Evolutionary conservation across 2,329 filamentous ascomycete genomes (phyloP).

Genomic region (Kalaharituber pfeilii): DNA sequence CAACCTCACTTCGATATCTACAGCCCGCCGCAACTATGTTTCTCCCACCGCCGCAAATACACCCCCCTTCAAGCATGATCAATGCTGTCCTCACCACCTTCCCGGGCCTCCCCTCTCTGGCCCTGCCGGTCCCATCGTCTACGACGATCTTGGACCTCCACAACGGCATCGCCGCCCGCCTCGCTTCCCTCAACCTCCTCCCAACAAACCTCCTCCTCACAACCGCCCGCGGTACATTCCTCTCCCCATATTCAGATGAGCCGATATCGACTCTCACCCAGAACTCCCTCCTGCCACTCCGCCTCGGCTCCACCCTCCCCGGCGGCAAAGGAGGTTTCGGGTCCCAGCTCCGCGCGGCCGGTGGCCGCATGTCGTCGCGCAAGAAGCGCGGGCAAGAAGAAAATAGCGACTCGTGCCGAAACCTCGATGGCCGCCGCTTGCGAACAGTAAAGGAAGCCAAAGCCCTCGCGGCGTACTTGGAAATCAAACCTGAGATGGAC

Average conservation of each 20-base stretch:
- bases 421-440: constrained; percentile 75
- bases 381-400: constrained; percentile 73
- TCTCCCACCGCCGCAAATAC: too few relatives aligned
- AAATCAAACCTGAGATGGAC: constrained; percentile 95
- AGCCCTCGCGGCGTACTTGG: constrained; percentile 80
- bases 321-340: constrained; percentile 97
- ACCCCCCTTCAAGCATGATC: constrained; percentile 38
- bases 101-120: constrained; percentile 61
- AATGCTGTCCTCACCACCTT: constrained; percentile 79
- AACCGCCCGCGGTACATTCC: constrained; percentile 58
- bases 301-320: constrained; percentile 59
- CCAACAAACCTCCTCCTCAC: constrained; percentile 55
- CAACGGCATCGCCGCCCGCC: constrained; percentile 40
- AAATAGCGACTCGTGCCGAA: constrained; percentile 77
- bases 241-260: constrained; percentile 37
- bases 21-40: too few relatives aligned
- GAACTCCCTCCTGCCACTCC: constrained; percentile 60
- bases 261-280: constrained; percentile 46
- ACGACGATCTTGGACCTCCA: constrained; percentile 52
- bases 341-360: constrained; percentile 86
- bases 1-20: too few relatives aligned
- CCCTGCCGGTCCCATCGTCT: constrained; percentile 50
- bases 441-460: constrained; percentile 93
- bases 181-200: constrained; percentile 60
- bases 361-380: constrained; percentile 92